phyloP scores from a whole-genome alignment of 768 basidiomycete genomes.

The Cyclocybe cylindracea region DNA sequence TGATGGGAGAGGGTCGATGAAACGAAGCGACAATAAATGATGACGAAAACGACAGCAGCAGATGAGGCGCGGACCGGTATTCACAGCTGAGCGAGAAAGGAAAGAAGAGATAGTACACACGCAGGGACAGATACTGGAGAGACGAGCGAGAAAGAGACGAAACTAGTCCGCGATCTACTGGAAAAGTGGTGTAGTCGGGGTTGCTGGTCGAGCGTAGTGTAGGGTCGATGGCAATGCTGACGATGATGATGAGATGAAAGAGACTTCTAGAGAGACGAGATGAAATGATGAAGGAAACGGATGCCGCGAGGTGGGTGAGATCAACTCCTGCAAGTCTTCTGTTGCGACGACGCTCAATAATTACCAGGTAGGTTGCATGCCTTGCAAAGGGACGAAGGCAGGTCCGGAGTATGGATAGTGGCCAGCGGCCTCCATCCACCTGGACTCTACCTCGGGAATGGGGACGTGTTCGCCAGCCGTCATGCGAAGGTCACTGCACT shows the following conservation, averaged over 20 bases:
- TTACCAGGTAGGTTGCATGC: slow-evolving; percentile 44
- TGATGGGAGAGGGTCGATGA: slow-evolving; percentile 24
- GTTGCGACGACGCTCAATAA: slow-evolving; percentile 17
- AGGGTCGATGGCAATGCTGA: slow-evolving; percentile 27
- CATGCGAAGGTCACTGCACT: slow-evolving; percentile 47
- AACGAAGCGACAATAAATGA: slow-evolving; percentile 17
- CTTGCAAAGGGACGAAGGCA: slow-evolving; percentile 42
- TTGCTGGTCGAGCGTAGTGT: slow-evolving; percentile 36
- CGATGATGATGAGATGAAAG: slow-evolving; percentile 24
- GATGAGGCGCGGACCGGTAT: slow-evolving; percentile 16
- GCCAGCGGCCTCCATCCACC: slow-evolving; percentile 41
- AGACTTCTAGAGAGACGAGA: slow-evolving; percentile 29
- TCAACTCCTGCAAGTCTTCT: slow-evolving; percentile 9
- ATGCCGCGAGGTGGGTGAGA: slow-evolving; percentile 6
- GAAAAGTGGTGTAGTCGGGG: slow-evolving; percentile 20
- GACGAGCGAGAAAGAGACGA: slow-evolving; percentile 23
- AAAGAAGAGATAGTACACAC: slow-evolving; percentile 25
- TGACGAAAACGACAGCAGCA: slow-evolving; percentile 23
- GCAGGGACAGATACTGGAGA: slow-evolving; percentile 11
- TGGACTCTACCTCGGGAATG: slow-evolving; percentile 34
- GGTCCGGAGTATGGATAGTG: slow-evolving; percentile 44
- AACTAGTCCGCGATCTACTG: slow-evolving; percentile 27
- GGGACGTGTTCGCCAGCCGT: slow-evolving; percentile 41
- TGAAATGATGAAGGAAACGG: slow-evolving; percentile 16
- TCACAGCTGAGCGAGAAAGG: slow-evolving; percentile 16